Evolutionary conservation across 768 basidiomycete genomes (phyloP).

Genomic region (Russula olivacea): DNA sequence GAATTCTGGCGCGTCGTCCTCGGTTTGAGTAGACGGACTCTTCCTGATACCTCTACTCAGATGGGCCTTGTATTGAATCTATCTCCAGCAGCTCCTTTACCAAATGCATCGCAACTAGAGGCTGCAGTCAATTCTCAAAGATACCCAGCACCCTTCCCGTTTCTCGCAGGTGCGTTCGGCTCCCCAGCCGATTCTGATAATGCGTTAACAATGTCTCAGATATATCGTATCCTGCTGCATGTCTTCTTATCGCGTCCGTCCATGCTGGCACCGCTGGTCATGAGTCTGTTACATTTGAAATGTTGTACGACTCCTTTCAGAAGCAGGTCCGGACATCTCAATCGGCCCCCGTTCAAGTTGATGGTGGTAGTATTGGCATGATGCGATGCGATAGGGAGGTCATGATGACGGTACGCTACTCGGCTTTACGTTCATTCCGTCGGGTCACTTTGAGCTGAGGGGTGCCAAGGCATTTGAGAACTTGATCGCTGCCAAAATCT

Average conservation of each 20-base stretch:
- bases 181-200: not conserved
- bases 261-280: constrained; percentile 76
- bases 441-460: not conserved
- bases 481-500: constrained; percentile 51
- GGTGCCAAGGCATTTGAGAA: constrained; percentile 66
- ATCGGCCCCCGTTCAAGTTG: constrained; percentile 69
- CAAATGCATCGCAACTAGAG: constrained; percentile 41
- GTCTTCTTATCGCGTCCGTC: constrained; percentile 78
- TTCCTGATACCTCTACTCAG: constrained; percentile 32
- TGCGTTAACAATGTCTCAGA: constrained; percentile 37
- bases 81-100: constrained; percentile 48
- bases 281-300: constrained; percentile 81
- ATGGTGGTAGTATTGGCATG: constrained; percentile 67
- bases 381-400: constrained; percentile 57
- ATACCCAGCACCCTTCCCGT: constrained; percentile 46
- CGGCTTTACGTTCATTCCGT: not conserved
- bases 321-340: constrained; percentile 66
- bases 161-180: constrained; percentile 45
- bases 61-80: constrained; percentile 42
- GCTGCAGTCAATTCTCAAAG: constrained; percentile 48
- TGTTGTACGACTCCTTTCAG: constrained; percentile 76
- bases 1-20: constrained; percentile 50
- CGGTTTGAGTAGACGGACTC: not conserved
- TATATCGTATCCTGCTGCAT: constrained; percentile 71
- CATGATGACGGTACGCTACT: constrained; percentile 53